These are phyloP conservation scores for Fomitopsis pinicola DNA, from an alignment of 1,284 basidiomycete genomes.

Conservation along the genomic window DNA sequence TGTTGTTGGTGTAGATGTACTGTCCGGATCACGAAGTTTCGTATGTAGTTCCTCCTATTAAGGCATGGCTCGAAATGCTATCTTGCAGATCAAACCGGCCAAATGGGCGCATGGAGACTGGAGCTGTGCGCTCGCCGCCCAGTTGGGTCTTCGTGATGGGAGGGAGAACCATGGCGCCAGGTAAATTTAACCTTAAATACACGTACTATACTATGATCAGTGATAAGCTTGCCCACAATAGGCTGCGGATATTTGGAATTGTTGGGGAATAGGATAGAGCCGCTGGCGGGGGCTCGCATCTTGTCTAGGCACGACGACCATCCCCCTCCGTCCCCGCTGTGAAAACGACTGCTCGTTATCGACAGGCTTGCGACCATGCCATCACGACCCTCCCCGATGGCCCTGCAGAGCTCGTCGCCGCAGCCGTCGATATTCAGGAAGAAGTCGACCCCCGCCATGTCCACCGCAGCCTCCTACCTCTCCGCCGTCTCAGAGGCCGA, in stretches of 20 bases:
- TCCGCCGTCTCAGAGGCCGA: constrained; percentile 70
- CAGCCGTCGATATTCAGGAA: constrained; percentile 61
- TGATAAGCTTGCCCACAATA: not conserved
- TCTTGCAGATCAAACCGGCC: not conserved
- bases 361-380: constrained; percentile 32
- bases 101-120: not conserved
- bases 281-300: not conserved
- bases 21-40: not conserved
- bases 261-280: not conserved
- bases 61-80: not conserved
- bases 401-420: constrained; percentile 40
- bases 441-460: constrained; percentile 45
- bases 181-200: not conserved
- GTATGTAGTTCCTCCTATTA: not conserved
- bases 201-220: not conserved
- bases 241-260: not conserved
- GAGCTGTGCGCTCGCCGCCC: not conserved
- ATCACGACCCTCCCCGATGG: constrained; percentile 38
- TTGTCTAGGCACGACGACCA: not conserved
- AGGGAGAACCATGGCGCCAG: not conserved
- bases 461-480: constrained; percentile 68
- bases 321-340: not conserved
- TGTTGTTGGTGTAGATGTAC: not conserved
- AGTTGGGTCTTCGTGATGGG: not conserved
- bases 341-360: not conserved